These are phyloP conservation scores for Picocystis sp. DNA, from an alignment of 163 green algal genomes.

Conservation along the genomic window DNA sequence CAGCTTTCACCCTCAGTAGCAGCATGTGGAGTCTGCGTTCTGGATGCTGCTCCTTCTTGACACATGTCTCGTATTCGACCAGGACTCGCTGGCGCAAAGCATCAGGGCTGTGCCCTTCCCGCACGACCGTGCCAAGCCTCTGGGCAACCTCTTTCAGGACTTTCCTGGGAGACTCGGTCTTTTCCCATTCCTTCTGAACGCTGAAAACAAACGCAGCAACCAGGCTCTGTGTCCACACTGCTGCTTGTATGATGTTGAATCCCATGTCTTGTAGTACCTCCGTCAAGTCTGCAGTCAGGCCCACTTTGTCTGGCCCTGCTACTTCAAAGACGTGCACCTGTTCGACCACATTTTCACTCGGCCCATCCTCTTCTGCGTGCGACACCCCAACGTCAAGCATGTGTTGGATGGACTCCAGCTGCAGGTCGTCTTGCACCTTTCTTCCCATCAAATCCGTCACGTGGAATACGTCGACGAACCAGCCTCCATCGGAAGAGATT, in stretches of 20 bases:
- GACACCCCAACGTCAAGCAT: slow-evolving; percentile 2
- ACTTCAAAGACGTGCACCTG: slow-evolving; percentile 73
- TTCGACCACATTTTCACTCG: background rate
- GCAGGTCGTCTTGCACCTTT: slow-evolving; percentile 41
- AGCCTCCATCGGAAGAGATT: slow-evolving; percentile 81
- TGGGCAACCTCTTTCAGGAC: too few relatives aligned
- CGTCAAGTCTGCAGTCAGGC: slow-evolving; percentile 71
- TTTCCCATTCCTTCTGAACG: too few relatives aligned
- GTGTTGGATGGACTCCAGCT: slow-evolving; percentile 27
- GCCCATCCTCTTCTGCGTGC: background rate
- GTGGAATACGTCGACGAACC: slow-evolving; percentile 89
- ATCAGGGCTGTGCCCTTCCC: too few relatives aligned
- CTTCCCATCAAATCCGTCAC: slow-evolving; percentile 37
- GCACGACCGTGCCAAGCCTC: too few relatives aligned
- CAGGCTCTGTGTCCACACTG: slow-evolving; percentile 34
- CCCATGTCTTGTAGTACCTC: slow-evolving; percentile 57
- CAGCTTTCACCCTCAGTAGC: too few relatives aligned
- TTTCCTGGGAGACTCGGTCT: too few relatives aligned
- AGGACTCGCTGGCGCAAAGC: too few relatives aligned
- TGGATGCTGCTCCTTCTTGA: too few relatives aligned
- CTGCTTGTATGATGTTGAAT: slow-evolving; percentile 61
- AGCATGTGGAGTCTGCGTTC: too few relatives aligned
- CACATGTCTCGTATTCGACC: too few relatives aligned
- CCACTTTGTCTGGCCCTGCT: slow-evolving; percentile 55
- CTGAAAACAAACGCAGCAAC: slow-evolving; percentile 18